A percentile compares a stretch with the other conserved stretches of the same genome.
Conservation (phyloP, 2,329 filamentous ascomycete genomes). For the Claviceps pazoutovae region DNA sequence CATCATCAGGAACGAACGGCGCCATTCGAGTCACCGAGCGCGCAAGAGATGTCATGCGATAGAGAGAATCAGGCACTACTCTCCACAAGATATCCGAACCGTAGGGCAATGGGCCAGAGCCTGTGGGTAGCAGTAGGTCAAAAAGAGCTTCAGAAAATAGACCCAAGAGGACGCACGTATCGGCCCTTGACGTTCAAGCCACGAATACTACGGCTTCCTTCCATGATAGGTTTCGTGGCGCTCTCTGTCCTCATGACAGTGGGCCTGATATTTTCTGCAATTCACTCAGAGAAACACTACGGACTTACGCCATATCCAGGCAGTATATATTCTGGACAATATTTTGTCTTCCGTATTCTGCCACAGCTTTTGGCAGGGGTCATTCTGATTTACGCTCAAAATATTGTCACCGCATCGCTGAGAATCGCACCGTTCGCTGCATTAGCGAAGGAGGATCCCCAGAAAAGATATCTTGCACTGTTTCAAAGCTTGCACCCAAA, state of each 20-base stretch:
- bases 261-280: constrained; percentile 57
- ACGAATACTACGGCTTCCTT: constrained; percentile 51
- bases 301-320: constrained; percentile 56
- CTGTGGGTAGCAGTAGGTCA: constrained; percentile 23
- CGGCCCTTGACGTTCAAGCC: constrained; percentile 57
- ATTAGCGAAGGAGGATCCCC: constrained; percentile 53
- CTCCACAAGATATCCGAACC: not conserved
- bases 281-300: constrained; percentile 47
- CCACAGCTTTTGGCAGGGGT: constrained; percentile 62
- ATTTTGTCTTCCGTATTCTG: constrained; percentile 77
- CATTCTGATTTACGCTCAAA: constrained; percentile 64
- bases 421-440: constrained; percentile 64
- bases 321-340: constrained; percentile 54
- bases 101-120: constrained; percentile 7
- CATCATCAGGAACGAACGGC: not conserved
- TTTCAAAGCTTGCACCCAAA: constrained; percentile 57
- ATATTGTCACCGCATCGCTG: constrained; percentile 58
- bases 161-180: constrained; percentile 23
- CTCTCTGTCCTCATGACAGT: constrained; percentile 57
- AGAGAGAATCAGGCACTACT: constrained; percentile 2
- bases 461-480: constrained; percentile 47
- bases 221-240: constrained; percentile 45
- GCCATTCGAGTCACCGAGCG: not conserved
- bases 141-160: constrained; percentile 20
- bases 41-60: not conserved